phyloP scores from a whole-genome alignment of 2,329 filamentous ascomycete genomes.

The Sarocladium kiliense region DNA sequence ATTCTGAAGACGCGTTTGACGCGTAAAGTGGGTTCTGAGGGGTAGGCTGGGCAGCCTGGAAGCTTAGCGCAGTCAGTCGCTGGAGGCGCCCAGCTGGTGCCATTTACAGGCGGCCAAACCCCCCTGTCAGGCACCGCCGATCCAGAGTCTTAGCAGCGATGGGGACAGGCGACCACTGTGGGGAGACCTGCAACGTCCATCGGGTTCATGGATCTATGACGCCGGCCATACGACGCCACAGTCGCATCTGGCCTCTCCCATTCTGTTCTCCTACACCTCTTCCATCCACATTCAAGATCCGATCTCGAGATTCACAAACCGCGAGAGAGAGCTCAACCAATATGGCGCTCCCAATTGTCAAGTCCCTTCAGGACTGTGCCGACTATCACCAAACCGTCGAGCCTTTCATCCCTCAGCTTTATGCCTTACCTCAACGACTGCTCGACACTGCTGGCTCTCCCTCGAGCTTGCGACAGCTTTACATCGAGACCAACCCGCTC shows the following conservation, averaged over 20 bases:
- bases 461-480: slow-evolving; percentile 63
- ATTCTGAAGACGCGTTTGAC: background rate
- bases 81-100: background rate
- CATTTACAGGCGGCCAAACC: too few relatives aligned
- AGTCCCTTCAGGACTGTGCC: slow-evolving; percentile 66
- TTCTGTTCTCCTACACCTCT: background rate
- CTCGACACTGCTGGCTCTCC: slow-evolving; percentile 54
- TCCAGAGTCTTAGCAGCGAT: background rate
- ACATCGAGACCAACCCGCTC: slow-evolving; percentile 80
- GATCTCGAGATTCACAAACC: background rate
- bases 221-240: background rate
- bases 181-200: background rate
- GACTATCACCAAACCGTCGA: slow-evolving; percentile 70
- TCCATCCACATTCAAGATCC: background rate
- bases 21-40: background rate
- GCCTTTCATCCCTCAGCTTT: slow-evolving; percentile 68
- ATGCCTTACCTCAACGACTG: slow-evolving; percentile 62
- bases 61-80: background rate
- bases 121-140: too few relatives aligned
- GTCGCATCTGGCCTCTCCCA: background rate
- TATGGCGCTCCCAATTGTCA: slow-evolving; percentile 71
- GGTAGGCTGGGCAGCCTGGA: background rate
- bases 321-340: background rate
- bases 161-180: background rate
- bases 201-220: slow-evolving; percentile 7